Evolutionary conservation across 1,284 basidiomycete species (phyloP).

Genomic region (Microbotryum silenes-acaulis): DNA sequence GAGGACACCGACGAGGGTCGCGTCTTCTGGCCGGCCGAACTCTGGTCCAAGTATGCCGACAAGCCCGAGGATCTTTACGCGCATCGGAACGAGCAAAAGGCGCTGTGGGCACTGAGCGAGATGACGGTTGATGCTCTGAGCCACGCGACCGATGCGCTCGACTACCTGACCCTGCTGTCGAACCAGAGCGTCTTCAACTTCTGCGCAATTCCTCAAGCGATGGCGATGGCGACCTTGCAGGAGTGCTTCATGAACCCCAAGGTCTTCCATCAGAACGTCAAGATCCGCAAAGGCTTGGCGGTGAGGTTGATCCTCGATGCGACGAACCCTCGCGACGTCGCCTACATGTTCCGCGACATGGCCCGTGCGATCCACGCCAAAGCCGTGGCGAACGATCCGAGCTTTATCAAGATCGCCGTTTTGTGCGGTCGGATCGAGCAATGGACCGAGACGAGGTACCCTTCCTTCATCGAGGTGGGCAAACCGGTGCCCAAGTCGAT

Average conservation of each 20-base stretch:
- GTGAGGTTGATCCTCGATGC: conserved; percentile 85
- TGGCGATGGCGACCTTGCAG: conserved; percentile 92
- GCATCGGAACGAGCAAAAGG: conserved; percentile 52
- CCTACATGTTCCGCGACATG: conserved; percentile 77
- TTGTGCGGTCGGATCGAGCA: conserved; percentile 82
- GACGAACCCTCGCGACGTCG: conserved; percentile 85
- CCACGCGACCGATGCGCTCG: conserved; percentile 76
- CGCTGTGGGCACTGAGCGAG: conserved; percentile 69
- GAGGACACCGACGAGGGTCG: conserved; percentile 82
- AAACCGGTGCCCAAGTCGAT: conserved; percentile 16
- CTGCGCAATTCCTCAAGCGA: conserved; percentile 87
- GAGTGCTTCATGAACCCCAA: conserved; percentile 86
- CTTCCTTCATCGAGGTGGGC: conserved; percentile 31
- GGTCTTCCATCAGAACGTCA: conserved; percentile 86
- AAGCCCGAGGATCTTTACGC: conserved; percentile 52
- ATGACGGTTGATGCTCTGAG: conserved; percentile 86
- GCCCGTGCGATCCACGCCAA: conserved; percentile 75
- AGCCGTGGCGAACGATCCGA: conserved; percentile 72
- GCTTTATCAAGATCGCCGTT: conserved; percentile 70
- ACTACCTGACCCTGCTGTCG: conserved; percentile 79
- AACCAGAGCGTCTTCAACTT: conserved; percentile 96
- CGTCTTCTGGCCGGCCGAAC: conserved; percentile 91
- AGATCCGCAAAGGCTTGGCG: conserved; percentile 89
- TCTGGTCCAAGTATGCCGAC: conserved; percentile 64
- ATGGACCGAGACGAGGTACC: conserved; percentile 61